Base-by-base conservation (phyloP, 225 moss, liverwort and hornwort genomes). In the Pleurozium schreberi region DNA sequence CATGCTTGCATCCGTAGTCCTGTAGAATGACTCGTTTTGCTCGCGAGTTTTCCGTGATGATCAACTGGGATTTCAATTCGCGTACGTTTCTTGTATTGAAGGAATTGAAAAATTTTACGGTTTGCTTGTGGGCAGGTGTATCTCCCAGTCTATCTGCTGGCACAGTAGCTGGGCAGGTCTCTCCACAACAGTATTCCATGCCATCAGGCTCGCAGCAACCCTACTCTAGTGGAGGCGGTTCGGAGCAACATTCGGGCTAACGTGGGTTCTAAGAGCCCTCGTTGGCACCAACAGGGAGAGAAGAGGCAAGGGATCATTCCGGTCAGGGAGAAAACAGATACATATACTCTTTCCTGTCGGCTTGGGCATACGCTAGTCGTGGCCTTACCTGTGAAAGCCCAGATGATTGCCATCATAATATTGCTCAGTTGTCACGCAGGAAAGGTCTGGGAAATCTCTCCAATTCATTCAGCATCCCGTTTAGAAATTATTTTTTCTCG, bases 201-300 rank as follows among this genome's bases (percentile, higher is more conserved):
- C 88, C 93, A 83, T 84, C 89, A 68, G 92, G 90, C 77, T 89
- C 90, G n/a, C 93, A 92, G 89, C 95, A 94, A 60, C 75, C 90
- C 38, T 93, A 93, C 69, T 91, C 92, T 83, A 89, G 92, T 91
- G 95, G 93, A 89, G 92, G 93, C 68, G 87, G 93, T 34, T 91
- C 91, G 77, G 95, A 95, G 53, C 92, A 93, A 85, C 92, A 93
- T 34, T 91, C 94, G 83, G 95, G 95, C 92, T 95, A 92, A 90
- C 89, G 43, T 76, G 87, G 92, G 88, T 88, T 88, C 86, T 79
- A 87, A 90, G 92, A 94, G 89, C 90, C 89, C 78, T 88, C 75
- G 92, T 89, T 94, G 91, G 91, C 93, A 89, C 77, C 82, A 80
- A 74, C 93, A 94, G 92, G 91, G 92, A 87, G 94, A 89, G 88